Evolutionary conservation across 805 yeast genomes (phyloP).

Genomic region (Kodamaea laetipori): DNA sequence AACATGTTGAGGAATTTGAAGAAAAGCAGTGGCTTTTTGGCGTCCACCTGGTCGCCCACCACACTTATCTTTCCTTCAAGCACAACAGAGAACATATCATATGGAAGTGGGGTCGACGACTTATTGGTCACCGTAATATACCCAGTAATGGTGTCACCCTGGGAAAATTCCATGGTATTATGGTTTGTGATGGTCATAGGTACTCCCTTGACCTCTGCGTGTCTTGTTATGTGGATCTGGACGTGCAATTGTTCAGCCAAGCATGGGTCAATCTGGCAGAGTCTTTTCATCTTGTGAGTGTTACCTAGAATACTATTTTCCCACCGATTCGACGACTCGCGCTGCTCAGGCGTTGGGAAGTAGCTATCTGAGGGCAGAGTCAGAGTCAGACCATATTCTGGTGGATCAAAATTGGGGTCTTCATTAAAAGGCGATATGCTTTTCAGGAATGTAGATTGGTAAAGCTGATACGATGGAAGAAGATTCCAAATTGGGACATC

Average conservation of each 20-base stretch:
- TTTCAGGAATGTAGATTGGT: slow-evolving; percentile 31
- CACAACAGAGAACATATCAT: slow-evolving; percentile 32
- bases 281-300: slow-evolving; percentile 27
- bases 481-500: slow-evolving; percentile 34
- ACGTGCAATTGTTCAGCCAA: slow-evolving; percentile 23
- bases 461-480: slow-evolving; percentile 34
- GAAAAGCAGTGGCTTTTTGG: slow-evolving; percentile 24
- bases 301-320: slow-evolving; percentile 32
- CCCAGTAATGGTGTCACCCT: slow-evolving; percentile 32
- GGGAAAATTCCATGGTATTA: slow-evolving; percentile 24
- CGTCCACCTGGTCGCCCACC: slow-evolving; percentile 19
- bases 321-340: slow-evolving; percentile 22
- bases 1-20: slow-evolving; percentile 35
- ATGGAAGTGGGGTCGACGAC: slow-evolving; percentile 21
- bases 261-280: slow-evolving; percentile 18
- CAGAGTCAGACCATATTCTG: slow-evolving; percentile 20
- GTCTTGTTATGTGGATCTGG: slow-evolving; percentile 21
- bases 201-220: slow-evolving; percentile 20
- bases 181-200: slow-evolving; percentile 22
- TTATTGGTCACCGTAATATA: slow-evolving; percentile 25
- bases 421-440: slow-evolving; percentile 24
- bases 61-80: slow-evolving; percentile 32
- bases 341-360: slow-evolving; percentile 9
- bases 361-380: slow-evolving; percentile 5
- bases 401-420: slow-evolving; percentile 25